Conservation (phyloP, 768 basidiomycete species). For the Gautieria morchelliformis region DNA sequence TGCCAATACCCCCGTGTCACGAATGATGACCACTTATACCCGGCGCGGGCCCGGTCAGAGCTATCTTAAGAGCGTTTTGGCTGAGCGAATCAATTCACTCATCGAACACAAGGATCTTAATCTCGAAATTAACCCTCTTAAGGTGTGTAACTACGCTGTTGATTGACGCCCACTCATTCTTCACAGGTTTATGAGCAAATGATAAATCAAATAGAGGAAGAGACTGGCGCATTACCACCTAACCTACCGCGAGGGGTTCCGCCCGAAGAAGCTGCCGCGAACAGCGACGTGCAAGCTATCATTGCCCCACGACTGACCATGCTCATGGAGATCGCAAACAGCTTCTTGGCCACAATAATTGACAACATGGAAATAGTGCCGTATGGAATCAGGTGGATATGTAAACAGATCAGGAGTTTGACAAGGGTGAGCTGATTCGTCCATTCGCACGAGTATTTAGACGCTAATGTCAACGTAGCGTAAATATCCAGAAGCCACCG, state of each 20-base stretch:
- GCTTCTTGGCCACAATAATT: constrained; percentile 94
- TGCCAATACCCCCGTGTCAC: constrained; percentile 97
- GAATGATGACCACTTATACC: constrained; percentile 99
- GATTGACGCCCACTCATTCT: neutral
- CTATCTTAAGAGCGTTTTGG: constrained; percentile 94
- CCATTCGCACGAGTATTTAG: neutral
- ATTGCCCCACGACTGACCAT: constrained; percentile 95
- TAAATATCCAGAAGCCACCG: constrained; percentile 98
- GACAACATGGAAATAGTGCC: constrained; percentile 98
- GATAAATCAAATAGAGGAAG: constrained; percentile 98
- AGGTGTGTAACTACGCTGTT: constrained; percentile 39
- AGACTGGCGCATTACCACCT: constrained; percentile 83
- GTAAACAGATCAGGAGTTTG: constrained; percentile 96
- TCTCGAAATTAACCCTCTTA: constrained; percentile 97
- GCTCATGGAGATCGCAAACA: constrained; percentile 99
- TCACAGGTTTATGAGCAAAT: constrained; percentile 97
- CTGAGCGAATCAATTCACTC: constrained; percentile 95
- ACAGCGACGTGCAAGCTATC: constrained; percentile 94
- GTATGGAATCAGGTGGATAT: constrained; percentile 99
- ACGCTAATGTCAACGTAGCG: constrained; percentile 40
- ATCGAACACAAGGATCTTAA: constrained; percentile 99
- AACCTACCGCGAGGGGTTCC: constrained; percentile 90
- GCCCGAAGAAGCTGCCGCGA: constrained; percentile 90
- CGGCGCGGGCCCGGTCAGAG: constrained; percentile 97
- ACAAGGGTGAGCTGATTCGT: constrained; percentile 58